Conservation (phyloP, 148 eudicot genomes). For the Rhododendron williamsianum region DNA sequence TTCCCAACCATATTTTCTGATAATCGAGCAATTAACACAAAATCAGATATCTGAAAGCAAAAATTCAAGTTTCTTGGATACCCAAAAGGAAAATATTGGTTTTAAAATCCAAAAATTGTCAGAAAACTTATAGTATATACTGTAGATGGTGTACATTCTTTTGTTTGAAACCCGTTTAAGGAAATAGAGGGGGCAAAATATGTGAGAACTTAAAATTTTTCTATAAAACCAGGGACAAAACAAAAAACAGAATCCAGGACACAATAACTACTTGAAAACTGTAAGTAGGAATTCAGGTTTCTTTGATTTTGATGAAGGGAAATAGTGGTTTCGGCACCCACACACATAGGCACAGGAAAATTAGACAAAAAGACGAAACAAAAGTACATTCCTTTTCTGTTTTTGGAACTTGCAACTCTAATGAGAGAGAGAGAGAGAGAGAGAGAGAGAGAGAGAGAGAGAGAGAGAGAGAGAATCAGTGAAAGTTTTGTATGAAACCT, state of each 20-base stretch:
- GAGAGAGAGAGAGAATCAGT: background rate
- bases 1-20: slow-evolving; percentile 87
- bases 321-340: background rate
- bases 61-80: background rate
- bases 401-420: background rate
- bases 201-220: background rate
- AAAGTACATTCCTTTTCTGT: background rate
- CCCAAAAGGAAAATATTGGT: background rate
- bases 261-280: background rate
- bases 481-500: slow-evolving; percentile 29
- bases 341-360: background rate
- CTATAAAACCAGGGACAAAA: background rate
- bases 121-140: too few species aligned
- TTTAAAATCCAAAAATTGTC: background rate
- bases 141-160: too few species aligned
- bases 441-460: background rate
- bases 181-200: background rate
- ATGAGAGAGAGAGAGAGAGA: too few species aligned
- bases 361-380: background rate
- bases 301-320: background rate
- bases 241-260: background rate
- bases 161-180: background rate
- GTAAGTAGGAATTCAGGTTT: background rate
- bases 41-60: background rate
- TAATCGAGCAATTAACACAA: slow-evolving; percentile 6